These are phyloP conservation scores for Cyamopsis tetragonoloba DNA, from an alignment of 306 rosid genomes.

Conservation along the genomic window DNA sequence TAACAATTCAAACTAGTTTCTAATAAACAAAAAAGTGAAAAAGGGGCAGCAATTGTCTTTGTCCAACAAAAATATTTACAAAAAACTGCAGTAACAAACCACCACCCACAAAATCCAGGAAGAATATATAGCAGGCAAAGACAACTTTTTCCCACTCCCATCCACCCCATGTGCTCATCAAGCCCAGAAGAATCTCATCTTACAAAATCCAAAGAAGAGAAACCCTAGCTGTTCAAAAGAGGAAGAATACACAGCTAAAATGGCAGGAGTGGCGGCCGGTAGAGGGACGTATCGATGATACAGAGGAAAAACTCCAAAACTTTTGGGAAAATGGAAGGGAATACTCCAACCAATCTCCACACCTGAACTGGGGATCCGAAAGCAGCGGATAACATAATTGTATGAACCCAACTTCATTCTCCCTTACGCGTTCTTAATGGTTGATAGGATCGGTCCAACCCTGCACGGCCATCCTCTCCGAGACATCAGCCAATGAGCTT, in stretches of 20 bases:
- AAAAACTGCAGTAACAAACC: constrained; percentile 47
- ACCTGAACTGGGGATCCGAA: constrained; percentile 45
- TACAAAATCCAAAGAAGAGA: constrained; percentile 31
- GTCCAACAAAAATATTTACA: constrained; percentile 57
- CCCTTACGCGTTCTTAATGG: constrained; percentile 37
- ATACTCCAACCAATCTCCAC: constrained; percentile 61
- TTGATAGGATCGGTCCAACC: constrained; percentile 65
- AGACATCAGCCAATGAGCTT: constrained; percentile 92
- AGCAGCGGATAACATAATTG: constrained; percentile 36
- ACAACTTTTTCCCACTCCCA: constrained; percentile 43
- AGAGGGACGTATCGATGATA: constrained; percentile 47
- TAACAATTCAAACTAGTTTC: constrained; percentile 25
- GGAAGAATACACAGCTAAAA: constrained; percentile 26
- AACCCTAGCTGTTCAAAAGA: constrained; percentile 32
- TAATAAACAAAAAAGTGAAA: constrained; percentile 36
- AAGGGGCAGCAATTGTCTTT: constrained; percentile 27
- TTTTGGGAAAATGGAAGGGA: constrained; percentile 58
- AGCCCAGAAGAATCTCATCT: constrained; percentile 37
- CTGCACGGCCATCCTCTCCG: constrained; percentile 95
- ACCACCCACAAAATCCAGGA: constrained; percentile 52
- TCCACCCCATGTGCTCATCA: constrained; percentile 24
- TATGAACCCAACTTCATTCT: constrained; percentile 33
- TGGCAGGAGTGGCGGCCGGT: constrained; percentile 29
- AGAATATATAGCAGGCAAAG: constrained; percentile 33
- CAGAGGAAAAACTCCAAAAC: constrained; percentile 60